phyloP scores from a whole-genome alignment of 2,329 filamentous ascomycete species.

The Colletotrichum salicis region DNA sequence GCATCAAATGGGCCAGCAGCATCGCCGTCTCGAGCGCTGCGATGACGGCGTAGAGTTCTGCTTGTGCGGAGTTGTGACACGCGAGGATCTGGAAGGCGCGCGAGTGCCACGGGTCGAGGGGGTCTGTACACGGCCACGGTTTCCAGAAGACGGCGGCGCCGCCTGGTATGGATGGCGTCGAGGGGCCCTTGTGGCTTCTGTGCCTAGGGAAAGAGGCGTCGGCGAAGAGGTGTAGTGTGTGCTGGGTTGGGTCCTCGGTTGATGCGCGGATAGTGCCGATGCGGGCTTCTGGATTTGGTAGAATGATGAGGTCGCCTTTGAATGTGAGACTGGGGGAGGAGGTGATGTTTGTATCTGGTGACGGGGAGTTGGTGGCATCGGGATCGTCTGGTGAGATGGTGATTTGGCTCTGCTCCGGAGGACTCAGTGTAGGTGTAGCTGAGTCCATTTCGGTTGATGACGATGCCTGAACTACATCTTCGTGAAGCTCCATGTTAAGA shows the following conservation, averaged over 20 bases:
- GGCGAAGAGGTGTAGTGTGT: constrained; percentile 8
- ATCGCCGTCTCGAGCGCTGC: constrained; percentile 10
- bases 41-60: constrained; percentile 11
- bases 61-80: neutral
- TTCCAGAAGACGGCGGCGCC: constrained; percentile 19
- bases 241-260: neutral
- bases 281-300: neutral
- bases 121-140: neutral
- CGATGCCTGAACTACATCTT: no score
- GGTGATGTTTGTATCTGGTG: neutral
- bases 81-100: constrained; percentile 3
- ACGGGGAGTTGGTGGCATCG: neutral
- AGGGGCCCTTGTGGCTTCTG: neutral
- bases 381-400: neutral
- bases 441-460: neutral
- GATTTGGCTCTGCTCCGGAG: neutral
- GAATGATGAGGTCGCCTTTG: constrained; percentile 18
- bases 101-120: neutral
- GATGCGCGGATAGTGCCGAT: neutral
- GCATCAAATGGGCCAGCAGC: constrained; percentile 1
- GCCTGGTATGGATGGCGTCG: neutral
- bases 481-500: no score
- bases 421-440: neutral
- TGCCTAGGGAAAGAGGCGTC: constrained; percentile 7
- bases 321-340: neutral